phyloP scores from a whole-genome alignment of 139 green algal genomes.

The Volvox reticuliferus region DNA sequence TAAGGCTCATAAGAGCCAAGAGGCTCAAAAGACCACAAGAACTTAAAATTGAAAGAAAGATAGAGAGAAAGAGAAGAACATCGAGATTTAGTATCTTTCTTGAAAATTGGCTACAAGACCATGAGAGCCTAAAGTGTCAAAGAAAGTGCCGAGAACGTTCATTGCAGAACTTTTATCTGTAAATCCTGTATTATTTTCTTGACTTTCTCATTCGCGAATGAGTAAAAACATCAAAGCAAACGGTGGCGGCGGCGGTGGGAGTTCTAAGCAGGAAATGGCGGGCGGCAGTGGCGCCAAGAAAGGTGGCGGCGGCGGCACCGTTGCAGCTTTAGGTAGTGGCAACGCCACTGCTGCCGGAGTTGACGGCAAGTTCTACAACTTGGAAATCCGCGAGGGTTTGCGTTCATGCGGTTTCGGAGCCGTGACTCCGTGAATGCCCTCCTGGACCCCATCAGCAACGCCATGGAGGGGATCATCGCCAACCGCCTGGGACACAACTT shows the following conservation, averaged over 20 bases:
- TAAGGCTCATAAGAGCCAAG: no score
- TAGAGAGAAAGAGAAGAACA: no score
- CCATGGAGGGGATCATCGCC: slow-evolving; percentile 36
- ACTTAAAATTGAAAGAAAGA: no score
- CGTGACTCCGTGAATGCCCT: slow-evolving; percentile 37
- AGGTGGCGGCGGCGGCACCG: background rate
- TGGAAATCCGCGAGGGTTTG: slow-evolving; percentile 38
- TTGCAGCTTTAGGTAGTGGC: background rate
- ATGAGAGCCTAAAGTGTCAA: no score
- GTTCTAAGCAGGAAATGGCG: background rate
- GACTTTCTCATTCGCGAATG: background rate
- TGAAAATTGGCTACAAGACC: no score
- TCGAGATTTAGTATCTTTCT: no score
- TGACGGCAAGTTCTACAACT: background rate
- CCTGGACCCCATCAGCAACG: slow-evolving; percentile 39
- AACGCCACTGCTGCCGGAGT: no score
- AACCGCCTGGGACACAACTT: slow-evolving; percentile 50
- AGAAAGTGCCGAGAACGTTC: no score
- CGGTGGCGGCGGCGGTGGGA: background rate
- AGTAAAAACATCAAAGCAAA: background rate
- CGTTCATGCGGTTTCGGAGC: slow-evolving; percentile 30
- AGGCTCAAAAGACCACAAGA: no score
- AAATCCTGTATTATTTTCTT: no score
- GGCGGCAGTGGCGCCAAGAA: background rate
- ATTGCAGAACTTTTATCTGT: no score